phyloP scores from a whole-genome alignment of 2,329 filamentous ascomycete species.

The Talaromyces sp. region DNA sequence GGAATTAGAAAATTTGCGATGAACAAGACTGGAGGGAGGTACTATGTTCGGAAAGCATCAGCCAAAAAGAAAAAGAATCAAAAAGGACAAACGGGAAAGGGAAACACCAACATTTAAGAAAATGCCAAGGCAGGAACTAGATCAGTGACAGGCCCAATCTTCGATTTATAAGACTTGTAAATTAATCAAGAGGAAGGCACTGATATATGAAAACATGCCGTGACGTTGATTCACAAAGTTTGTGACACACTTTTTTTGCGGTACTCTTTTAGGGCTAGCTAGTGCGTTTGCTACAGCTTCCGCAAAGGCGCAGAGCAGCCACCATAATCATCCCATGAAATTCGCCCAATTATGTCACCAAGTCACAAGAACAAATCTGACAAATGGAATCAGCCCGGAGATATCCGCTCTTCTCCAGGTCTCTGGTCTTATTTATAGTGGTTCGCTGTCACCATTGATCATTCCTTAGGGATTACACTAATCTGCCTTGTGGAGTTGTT shows the following conservation, averaged over 20 bases:
- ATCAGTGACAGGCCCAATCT: background rate
- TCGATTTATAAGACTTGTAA: background rate
- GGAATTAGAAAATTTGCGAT: background rate
- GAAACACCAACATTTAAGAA: background rate
- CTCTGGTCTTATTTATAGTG: background rate
- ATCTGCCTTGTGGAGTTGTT: background rate
- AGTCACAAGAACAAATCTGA: background rate
- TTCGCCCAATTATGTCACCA: background rate
- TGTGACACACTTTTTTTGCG: background rate
- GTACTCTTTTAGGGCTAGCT: constrained; percentile 4
- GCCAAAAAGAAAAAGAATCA: background rate
- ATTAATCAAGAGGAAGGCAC: background rate
- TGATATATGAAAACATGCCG: background rate
- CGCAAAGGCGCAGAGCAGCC: background rate
- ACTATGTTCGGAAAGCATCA: background rate
- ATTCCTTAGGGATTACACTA: background rate
- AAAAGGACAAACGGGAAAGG: background rate
- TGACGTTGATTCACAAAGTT: background rate
- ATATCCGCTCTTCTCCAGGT: background rate
- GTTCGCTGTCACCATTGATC: background rate
- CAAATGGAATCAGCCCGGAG: background rate
- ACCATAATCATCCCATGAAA: background rate
- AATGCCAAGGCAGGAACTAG: background rate
- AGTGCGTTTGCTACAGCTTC: background rate
- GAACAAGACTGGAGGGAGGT: background rate